Evolutionary conservation across 352 stramenopile genomes (phyloP).

Genomic region (Phytopythium delawarense): DNA sequence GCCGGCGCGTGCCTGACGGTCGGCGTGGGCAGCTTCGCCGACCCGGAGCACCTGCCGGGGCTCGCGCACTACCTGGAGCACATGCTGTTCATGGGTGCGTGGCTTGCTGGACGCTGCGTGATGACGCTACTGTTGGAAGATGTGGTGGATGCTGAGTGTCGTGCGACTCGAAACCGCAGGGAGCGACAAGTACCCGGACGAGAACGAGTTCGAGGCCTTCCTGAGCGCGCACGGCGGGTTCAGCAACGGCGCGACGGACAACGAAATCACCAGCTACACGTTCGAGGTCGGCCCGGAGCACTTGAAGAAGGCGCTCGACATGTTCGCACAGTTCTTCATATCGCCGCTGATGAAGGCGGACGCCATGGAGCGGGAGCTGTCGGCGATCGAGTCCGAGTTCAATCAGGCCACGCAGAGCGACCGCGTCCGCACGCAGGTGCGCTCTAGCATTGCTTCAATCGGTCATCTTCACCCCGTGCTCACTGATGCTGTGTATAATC

Average conservation of each 20-base stretch:
- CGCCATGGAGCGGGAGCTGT: constrained; percentile 76
- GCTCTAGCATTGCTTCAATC: neutral
- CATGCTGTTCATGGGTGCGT: constrained; percentile 94
- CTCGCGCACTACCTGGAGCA: constrained; percentile 93
- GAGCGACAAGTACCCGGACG: constrained; percentile 89
- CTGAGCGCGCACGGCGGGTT: constrained; percentile 86
- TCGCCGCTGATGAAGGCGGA: constrained; percentile 79
- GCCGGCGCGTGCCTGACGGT: constrained; percentile 67
- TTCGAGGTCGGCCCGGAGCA: constrained; percentile 85
- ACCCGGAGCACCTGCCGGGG: constrained; percentile 66
- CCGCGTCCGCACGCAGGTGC: constrained; percentile 40
- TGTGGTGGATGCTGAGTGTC: neutral
- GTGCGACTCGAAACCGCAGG: constrained; percentile 15
- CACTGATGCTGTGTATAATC: too few relatives aligned
- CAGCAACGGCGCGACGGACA: constrained; percentile 92
- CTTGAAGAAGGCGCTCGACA: constrained; percentile 76
- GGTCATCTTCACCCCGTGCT: too few relatives aligned
- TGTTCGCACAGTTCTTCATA: constrained; percentile 96
- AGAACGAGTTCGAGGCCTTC: constrained; percentile 92
- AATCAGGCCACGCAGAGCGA: constrained; percentile 73
- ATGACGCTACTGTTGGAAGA: neutral
- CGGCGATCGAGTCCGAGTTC: constrained; percentile 88
- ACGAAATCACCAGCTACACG: constrained; percentile 91
- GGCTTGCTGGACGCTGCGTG: neutral
- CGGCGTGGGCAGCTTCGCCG: constrained; percentile 64